Evolutionary conservation across 176 grass and related monocot genomes (phyloP).

Genomic region (Triticum aestivum): DNA sequence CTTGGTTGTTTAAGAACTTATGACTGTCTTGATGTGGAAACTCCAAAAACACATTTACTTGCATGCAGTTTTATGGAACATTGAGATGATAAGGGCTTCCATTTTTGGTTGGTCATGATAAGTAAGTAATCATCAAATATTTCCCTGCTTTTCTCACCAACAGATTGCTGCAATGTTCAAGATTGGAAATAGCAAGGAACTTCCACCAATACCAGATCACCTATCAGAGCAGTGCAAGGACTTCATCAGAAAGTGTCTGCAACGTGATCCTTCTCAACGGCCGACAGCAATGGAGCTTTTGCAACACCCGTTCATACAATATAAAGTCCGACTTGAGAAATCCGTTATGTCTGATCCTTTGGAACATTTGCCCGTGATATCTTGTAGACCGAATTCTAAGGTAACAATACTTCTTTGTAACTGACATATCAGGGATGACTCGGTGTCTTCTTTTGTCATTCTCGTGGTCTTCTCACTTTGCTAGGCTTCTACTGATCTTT

Average conservation of each 20-base stretch:
- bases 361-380: constrained; percentile 51
- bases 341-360: constrained; percentile 56
- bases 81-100: not conserved
- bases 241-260: constrained; percentile 85
- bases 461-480: constrained; percentile 19
- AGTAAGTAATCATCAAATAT: constrained; percentile 31
- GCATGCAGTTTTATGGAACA: constrained; percentile 16
- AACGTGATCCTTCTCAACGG: constrained; percentile 79
- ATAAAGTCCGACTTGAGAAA: constrained; percentile 62
- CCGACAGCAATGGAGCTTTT: constrained; percentile 81
- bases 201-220: constrained; percentile 88
- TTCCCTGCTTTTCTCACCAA: constrained; percentile 2
- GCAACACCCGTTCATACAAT: constrained; percentile 80
- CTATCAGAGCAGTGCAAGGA: constrained; percentile 80
- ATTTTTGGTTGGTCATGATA: constrained; percentile 5
- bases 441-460: constrained; percentile 26
- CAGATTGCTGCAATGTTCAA: constrained; percentile 99
- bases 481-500: constrained; percentile 27
- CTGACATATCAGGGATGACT: not conserved
- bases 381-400: constrained; percentile 50
- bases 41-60: constrained; percentile 3
- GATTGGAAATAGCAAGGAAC: constrained; percentile 98
- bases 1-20: not conserved
- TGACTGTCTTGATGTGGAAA: constrained; percentile 11
- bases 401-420: constrained; percentile 42